These are phyloP conservation scores for Grigorovia yakushimaensis DNA, from an alignment of 805 yeast species.

Conservation along the genomic window DNA sequence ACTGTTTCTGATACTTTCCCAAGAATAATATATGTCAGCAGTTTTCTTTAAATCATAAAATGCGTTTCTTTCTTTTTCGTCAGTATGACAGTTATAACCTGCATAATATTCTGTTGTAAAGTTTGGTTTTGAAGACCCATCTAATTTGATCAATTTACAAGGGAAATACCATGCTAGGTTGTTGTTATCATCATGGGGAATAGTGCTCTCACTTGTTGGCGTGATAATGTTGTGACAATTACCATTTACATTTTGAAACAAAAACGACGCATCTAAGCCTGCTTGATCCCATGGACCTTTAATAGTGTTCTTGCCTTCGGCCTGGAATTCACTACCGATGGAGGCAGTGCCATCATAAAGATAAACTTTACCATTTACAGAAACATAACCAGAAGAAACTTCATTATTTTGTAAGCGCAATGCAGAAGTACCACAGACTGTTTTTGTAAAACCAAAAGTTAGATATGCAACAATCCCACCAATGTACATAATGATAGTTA, in stretches of 20 bases:
- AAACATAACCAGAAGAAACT: conserved; percentile 15
- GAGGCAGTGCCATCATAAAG: conserved; percentile 62
- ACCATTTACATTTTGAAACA: conserved; percentile 88
- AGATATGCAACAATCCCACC: conserved; percentile 77
- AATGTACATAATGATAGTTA: conserved; percentile 60
- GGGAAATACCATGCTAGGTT: conserved; percentile 95
- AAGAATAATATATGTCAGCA: conserved; percentile 79
- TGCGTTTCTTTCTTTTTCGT: conserved; percentile 53
- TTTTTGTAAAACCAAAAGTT: conserved; percentile 81
- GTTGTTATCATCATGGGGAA: conserved; percentile 55
- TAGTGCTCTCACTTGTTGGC: conserved; percentile 60
- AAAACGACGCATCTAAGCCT: conserved; percentile 71
- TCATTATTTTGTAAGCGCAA: conserved; percentile 11
- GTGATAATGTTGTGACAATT: conserved; percentile 71
- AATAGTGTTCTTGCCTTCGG: conserved; percentile 48
- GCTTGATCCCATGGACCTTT: conserved; percentile 87
- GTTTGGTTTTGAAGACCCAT: conserved; percentile 64
- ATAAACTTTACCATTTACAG: conserved; percentile 77
- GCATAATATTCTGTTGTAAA: conserved; percentile 47
- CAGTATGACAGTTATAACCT: conserved; percentile 92
- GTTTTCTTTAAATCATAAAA: conserved; percentile 50
- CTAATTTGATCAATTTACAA: conserved; percentile 59
- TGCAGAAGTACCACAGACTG: conserved; percentile 52
- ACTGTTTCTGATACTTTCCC: conserved; percentile 72
- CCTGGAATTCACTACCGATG: conserved; percentile 64